phyloP scores from a whole-genome alignment of 2,329 filamentous ascomycete genomes.

The Aaosphaeria arxii region DNA sequence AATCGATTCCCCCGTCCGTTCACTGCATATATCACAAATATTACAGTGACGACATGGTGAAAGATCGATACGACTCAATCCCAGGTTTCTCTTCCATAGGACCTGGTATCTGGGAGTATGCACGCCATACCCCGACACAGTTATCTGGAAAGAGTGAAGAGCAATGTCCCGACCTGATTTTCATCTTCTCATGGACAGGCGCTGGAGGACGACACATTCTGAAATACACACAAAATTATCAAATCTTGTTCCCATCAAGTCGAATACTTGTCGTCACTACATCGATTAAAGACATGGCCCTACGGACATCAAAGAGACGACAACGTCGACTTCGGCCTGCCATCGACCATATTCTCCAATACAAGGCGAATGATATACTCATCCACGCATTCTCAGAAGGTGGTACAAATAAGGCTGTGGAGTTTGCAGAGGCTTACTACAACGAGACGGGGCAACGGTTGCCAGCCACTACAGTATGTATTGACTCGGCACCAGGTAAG shows the following conservation, averaged over 20 bases:
- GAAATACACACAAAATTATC: slow-evolving; percentile 23
- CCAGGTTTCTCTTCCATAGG: slow-evolving; percentile 13
- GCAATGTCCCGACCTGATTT: slow-evolving; percentile 16
- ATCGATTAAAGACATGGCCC: background rate
- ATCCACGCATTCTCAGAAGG: slow-evolving; percentile 29
- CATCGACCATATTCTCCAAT: slow-evolving; percentile 12
- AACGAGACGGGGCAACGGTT: slow-evolving; percentile 11
- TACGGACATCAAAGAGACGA: slow-evolving; percentile 12
- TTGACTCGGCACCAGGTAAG: slow-evolving; percentile 28
- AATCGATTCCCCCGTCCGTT: too few species aligned
- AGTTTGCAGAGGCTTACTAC: slow-evolving; percentile 19
- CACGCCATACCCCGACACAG: slow-evolving; percentile 1
- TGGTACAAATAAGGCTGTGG: slow-evolving; percentile 24
- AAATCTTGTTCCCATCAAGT: slow-evolving; percentile 17
- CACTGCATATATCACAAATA: too few species aligned
- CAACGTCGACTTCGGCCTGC: slow-evolving; percentile 16
- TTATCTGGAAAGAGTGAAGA: background rate
- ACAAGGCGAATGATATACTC: slow-evolving; percentile 4
- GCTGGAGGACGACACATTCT: slow-evolving; percentile 18
- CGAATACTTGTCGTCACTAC: slow-evolving; percentile 26
- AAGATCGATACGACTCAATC: slow-evolving; percentile 1
- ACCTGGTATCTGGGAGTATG: slow-evolving; percentile 14
- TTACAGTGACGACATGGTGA: background rate
- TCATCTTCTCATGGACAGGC: slow-evolving; percentile 28
- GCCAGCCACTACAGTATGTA: slow-evolving; percentile 14